Evolutionary conservation across 139 green algal genomes (phyloP).

Genomic region (Zygnema circumcarinatum): DNA sequence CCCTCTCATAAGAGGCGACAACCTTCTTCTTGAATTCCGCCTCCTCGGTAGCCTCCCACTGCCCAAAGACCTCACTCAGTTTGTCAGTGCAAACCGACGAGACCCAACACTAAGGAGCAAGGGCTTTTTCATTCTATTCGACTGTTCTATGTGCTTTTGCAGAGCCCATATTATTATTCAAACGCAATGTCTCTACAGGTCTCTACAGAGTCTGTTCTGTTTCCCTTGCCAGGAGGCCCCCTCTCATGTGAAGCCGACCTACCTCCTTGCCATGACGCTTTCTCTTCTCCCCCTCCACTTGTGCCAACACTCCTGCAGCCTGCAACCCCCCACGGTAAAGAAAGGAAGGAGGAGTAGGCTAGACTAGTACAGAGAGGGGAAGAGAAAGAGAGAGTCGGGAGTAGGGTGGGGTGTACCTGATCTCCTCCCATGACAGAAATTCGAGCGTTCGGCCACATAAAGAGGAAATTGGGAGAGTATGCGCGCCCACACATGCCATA

Average conservation of each 20-base stretch:
- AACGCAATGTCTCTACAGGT: no score
- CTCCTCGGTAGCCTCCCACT: slow-evolving; percentile 78
- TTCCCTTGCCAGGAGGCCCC: no score
- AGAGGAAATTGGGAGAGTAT: slow-evolving; percentile 91
- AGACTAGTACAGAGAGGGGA: slow-evolving; percentile 10
- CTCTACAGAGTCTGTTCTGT: no score
- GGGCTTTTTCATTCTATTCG: neutral
- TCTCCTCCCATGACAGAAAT: slow-evolving; percentile 92
- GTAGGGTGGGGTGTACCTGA: no score
- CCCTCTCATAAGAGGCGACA: slow-evolving; percentile 73
- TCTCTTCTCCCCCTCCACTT: slow-evolving; percentile 85
- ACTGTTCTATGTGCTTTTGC: neutral
- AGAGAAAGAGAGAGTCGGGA: no score
- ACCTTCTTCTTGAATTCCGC: slow-evolving; percentile 77
- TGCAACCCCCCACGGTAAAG: neutral
- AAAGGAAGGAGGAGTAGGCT: no score
- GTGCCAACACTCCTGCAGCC: slow-evolving; percentile 47
- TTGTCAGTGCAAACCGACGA: neutral
- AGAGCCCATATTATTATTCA: neutral
- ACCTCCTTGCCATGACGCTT: slow-evolving; percentile 61
- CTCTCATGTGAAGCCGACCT: no score
- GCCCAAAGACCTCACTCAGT: neutral
- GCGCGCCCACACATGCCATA: slow-evolving; percentile 96
- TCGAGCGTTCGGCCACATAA: slow-evolving; percentile 93
- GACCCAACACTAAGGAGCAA: neutral